A percentile compares a stretch with the other conserved stretches of the same genome.
phyloP scores from a whole-genome alignment of 768 basidiomycete species.

The Dentipellis sp. region DNA sequence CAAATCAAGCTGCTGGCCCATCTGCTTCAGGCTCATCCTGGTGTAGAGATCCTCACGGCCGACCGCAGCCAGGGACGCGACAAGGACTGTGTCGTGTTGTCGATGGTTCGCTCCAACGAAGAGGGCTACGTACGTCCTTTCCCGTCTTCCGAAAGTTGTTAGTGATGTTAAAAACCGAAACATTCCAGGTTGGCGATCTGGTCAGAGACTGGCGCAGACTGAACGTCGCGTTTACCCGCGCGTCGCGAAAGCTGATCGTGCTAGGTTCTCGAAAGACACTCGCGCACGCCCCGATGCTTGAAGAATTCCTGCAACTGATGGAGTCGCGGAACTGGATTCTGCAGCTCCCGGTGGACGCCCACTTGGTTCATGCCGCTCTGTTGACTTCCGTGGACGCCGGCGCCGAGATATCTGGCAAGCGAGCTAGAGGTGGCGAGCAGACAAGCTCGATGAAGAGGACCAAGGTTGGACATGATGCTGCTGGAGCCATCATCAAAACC shows the following conservation, averaged over 20 bases:
- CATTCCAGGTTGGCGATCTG: conserved; percentile 73
- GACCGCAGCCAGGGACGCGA: conserved; percentile 93
- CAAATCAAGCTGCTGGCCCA: conserved; percentile 85
- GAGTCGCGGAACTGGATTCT: conserved; percentile 65
- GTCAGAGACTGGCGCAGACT: conserved; percentile 93
- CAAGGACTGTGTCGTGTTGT: conserved; percentile 91
- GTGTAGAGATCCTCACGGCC: conserved; percentile 81
- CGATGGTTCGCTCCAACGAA: conserved; percentile 86
- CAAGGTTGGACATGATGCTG: conserved; percentile 15
- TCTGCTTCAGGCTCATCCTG: conserved; percentile 42
- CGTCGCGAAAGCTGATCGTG: conserved; percentile 82
- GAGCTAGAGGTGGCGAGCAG: conserved; percentile 29
- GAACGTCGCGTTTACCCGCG: conserved; percentile 95
- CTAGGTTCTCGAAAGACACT: conserved; percentile 84
- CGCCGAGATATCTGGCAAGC: conserved; percentile 9
- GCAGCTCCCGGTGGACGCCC: conserved; percentile 42
- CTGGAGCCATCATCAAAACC: conserved; percentile 39
- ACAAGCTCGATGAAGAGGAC: conserved; percentile 26
- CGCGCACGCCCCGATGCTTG: conserved; percentile 45
- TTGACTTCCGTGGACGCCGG: background rate
- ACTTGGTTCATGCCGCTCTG: conserved; percentile 19
- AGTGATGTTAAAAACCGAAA: background rate
- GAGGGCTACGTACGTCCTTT: conserved; percentile 52
- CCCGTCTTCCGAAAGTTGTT: background rate
- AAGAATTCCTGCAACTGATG: conserved; percentile 74